Evolutionary conservation across 495 filamentous ascomycete species (phyloP), one percentile per base, ranked within the genome.

Genomic region (Physcia stellaris): DNA sequence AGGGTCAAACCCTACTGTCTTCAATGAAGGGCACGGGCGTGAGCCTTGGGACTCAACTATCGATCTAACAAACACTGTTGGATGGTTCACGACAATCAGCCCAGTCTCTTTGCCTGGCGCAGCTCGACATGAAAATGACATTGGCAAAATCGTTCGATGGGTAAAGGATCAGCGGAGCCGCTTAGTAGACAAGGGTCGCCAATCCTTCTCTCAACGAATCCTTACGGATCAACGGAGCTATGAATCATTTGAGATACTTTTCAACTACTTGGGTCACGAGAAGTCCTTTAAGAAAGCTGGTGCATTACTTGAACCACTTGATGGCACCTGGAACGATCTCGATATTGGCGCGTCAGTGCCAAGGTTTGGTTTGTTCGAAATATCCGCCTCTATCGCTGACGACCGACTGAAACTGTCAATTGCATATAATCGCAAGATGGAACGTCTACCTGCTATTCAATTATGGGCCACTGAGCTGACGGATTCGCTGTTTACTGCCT

Each of bases 221-320:
- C 57, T 73, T 23, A 58, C 62, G 1, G 49, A 57, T 3, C 64
- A 64, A 21, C 62, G 59, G 17, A 53, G 62, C 12, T 68, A 68
- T 2, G 71, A 62, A 53, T 78, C 78, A 4, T 68, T 83, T 43
- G 80, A 84, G 54, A 69, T 84, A 24, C 69, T 70, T 1, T 81
- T 84, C 54, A 80, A 77, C 46, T 83, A 83, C 43, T 63, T 77
- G 10, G 79, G 77, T 0, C 64, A 73, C 13, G 61, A 75, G 42
- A 74, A 78, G 35, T 70, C 76, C 39, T 48, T 82, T 0, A 73
- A 79, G 52, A 62, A 70, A 19, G 60, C 67, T 15, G 74, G 75
- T 35, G 67, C 71, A 4, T 57, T 83, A 0, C 68, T 83, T 45
- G 67, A 73, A 37, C 68, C 73, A 17, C 59, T 64, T 6, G 61